Evolutionary conservation across 495 filamentous ascomycete species (phyloP).

Genomic region (Pseudoneurospora amorphoporcata): DNA sequence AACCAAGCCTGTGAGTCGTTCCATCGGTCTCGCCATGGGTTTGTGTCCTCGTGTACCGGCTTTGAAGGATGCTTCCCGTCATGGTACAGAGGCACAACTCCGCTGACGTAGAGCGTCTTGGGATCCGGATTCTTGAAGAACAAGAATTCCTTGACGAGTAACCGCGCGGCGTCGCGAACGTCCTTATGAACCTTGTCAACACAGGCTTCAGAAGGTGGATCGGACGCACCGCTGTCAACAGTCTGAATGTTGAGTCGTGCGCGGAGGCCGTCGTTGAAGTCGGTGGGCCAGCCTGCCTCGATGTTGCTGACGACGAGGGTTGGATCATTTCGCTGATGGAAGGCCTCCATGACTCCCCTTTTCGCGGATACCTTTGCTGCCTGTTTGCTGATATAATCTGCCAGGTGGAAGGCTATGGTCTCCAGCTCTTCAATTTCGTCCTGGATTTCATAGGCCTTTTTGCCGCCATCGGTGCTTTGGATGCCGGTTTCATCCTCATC

Average conservation of each 20-base stretch:
- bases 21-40: slow-evolving; percentile 28
- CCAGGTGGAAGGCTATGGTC: neutral
- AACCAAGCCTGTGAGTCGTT: slow-evolving; percentile 31
- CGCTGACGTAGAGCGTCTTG: neutral
- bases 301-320: slow-evolving; percentile 37
- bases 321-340: slow-evolving; percentile 31
- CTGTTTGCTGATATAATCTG: neutral
- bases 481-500: neutral
- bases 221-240: neutral
- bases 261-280: slow-evolving; percentile 29
- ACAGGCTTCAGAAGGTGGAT: neutral
- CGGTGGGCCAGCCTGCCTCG: slow-evolving; percentile 32
- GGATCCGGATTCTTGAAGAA: neutral
- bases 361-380: neutral
- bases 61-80: neutral
- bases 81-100: neutral
- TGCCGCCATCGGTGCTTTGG: neutral
- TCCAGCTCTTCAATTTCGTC: neutral
- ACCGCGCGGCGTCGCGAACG: neutral
- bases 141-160: neutral
- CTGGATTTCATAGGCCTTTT: neutral
- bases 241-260: slow-evolving; percentile 27
- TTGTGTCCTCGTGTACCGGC: slow-evolving; percentile 1
- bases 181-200: neutral
- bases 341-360: slow-evolving; percentile 13